Evolutionary conservation across 2,329 filamentous ascomycete species (phyloP).

Genomic region (Colletotrichum sp.): DNA sequence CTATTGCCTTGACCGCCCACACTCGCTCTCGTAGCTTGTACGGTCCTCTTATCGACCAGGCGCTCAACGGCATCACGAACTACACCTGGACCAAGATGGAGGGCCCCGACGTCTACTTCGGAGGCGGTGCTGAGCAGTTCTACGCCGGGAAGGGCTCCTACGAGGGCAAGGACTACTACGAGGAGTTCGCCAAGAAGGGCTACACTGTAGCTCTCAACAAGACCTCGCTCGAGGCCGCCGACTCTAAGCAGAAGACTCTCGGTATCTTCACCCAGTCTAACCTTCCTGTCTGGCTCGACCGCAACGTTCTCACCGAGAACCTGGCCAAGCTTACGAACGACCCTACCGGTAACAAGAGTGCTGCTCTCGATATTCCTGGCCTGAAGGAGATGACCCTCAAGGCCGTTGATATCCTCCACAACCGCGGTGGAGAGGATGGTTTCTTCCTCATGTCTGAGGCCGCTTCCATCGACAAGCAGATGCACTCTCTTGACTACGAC

Average conservation of each 20-base stretch:
- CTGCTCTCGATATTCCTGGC: constrained; percentile 78
- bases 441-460: constrained; percentile 91
- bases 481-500: constrained; percentile 87
- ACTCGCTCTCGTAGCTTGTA: constrained; percentile 74
- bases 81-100: constrained; percentile 80
- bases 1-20: constrained; percentile 76
- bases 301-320: constrained; percentile 80
- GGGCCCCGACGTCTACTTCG: constrained; percentile 83
- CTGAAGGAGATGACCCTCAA: constrained; percentile 92
- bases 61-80: constrained; percentile 77
- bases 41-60: constrained; percentile 76
- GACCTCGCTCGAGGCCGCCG: constrained; percentile 66
- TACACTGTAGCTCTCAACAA: constrained; percentile 79
- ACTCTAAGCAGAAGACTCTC: constrained; percentile 68
- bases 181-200: constrained; percentile 72
- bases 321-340: constrained; percentile 70
- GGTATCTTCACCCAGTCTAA: constrained; percentile 79
- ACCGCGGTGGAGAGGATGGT: constrained; percentile 69
- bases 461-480: constrained; percentile 87
- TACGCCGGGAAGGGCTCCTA: constrained; percentile 68
- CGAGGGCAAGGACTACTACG: constrained; percentile 79
- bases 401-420: constrained; percentile 79
- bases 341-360: constrained; percentile 66
- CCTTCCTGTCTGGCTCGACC: constrained; percentile 85
- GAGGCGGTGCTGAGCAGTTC: constrained; percentile 84